phyloP scores from a whole-genome alignment of 768 basidiomycete species.

The Ramaria sp. region DNA sequence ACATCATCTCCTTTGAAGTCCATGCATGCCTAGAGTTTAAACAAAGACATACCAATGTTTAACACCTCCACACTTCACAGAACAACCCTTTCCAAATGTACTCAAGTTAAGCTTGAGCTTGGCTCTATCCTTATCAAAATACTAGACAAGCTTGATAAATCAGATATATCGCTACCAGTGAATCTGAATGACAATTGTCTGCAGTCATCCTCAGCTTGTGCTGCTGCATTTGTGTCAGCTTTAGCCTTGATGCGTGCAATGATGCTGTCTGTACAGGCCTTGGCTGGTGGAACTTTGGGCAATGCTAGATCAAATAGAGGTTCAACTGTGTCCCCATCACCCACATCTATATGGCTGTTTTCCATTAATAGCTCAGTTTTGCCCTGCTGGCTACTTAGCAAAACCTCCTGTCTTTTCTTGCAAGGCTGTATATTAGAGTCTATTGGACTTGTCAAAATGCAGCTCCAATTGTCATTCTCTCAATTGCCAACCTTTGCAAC shows the following conservation, averaged over 20 bases:
- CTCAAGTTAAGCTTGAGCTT: no score
- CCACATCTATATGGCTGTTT: neutral
- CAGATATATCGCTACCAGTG: neutral
- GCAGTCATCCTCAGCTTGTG: neutral
- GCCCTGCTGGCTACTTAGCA: conserved; percentile 2
- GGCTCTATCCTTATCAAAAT: neutral
- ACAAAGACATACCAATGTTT: no score
- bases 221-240: neutral
- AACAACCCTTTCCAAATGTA: neutral
- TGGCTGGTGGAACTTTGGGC: neutral
- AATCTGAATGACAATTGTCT: neutral
- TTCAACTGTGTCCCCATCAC: neutral
- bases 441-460: neutral
- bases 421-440: no score
- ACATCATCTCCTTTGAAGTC: no score
- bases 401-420: neutral
- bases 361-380: neutral
- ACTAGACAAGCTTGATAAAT: neutral
- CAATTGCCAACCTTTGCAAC: no score
- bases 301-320: neutral
- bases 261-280: neutral
- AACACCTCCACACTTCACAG: neutral
- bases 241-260: conserved; percentile 6
- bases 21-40: no score
- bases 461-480: neutral